These are phyloP conservation scores for Yamadazyma mexicana DNA, from an alignment of 1,139 yeast species.

Conservation along the genomic window DNA sequence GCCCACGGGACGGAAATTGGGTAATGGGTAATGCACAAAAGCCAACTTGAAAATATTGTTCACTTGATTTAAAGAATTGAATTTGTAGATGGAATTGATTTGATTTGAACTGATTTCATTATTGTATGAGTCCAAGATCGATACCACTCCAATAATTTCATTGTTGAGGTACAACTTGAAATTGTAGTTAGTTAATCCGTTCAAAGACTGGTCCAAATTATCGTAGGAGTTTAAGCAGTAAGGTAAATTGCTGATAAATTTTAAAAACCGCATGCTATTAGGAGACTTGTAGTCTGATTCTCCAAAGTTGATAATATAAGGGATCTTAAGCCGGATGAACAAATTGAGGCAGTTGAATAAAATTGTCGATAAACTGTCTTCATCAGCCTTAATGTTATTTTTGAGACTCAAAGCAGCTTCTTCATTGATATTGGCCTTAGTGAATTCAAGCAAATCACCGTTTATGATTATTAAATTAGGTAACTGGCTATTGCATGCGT, in stretches of 20 bases:
- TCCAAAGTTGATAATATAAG: constrained; percentile 43
- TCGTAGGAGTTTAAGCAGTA: constrained; percentile 22
- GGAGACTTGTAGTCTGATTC: constrained; percentile 25
- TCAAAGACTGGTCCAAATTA: constrained; percentile 17
- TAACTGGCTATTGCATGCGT: constrained; percentile 28
- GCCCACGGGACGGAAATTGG: constrained; percentile 52
- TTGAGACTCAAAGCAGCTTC: constrained; percentile 23
- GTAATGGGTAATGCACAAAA: constrained; percentile 54
- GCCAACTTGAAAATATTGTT: constrained; percentile 28
- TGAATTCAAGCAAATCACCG: constrained; percentile 33
- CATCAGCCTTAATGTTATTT: constrained; percentile 6
- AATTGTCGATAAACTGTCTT: constrained; percentile 17
- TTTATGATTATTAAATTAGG: constrained; percentile 42
- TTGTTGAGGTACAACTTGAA: constrained; percentile 20
- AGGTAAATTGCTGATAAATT: constrained; percentile 34
- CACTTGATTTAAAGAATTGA: constrained; percentile 14
- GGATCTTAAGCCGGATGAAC: constrained; percentile 28
- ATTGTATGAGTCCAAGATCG: constrained; percentile 36
- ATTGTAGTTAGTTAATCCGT: constrained; percentile 42
- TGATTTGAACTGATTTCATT: constrained; percentile 32
- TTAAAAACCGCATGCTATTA: constrained; percentile 11
- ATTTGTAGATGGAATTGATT: constrained; percentile 27
- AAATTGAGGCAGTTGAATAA: constrained; percentile 38
- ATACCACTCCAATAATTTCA: constrained; percentile 23
- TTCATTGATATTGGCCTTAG: neutral